These are phyloP conservation scores for Russula earlei DNA, from an alignment of 768 basidiomycete species.

Conservation along the genomic window DNA sequence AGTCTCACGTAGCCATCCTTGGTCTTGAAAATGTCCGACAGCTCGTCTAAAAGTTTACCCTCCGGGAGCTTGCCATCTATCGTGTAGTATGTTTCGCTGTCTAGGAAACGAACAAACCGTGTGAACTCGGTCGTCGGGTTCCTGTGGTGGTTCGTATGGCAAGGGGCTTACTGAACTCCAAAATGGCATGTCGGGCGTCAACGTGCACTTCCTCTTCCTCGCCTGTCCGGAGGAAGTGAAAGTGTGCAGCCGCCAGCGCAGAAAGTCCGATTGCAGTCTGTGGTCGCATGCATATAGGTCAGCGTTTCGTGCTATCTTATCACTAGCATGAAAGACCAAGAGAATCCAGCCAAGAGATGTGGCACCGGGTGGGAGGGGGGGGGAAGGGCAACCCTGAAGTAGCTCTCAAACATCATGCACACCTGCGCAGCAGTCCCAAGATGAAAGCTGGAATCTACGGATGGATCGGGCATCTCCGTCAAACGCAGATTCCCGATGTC, in stretches of 20 bases:
- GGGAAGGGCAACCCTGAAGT: too few species aligned
- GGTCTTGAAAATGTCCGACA: constrained; percentile 48
- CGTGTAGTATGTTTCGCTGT: constrained; percentile 43
- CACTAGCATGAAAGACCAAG: background rate
- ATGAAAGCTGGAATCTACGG: constrained; percentile 45
- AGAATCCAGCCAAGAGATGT: too few species aligned
- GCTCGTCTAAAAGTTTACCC: constrained; percentile 34
- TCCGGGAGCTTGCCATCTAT: constrained; percentile 31
- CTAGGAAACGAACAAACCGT: constrained; percentile 22
- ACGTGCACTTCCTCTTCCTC: constrained; percentile 40
- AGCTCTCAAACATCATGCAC: background rate
- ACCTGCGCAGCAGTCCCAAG: constrained; percentile 48
- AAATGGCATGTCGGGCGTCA: constrained; percentile 45
- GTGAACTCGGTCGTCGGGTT: background rate
- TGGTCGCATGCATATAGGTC: background rate
- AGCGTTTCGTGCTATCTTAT: background rate
- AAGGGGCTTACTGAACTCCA: constrained; percentile 40
- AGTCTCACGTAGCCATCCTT: constrained; percentile 44
- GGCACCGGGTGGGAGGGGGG: too few species aligned
- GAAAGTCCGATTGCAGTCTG: constrained; percentile 42
- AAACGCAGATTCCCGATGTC: constrained; percentile 32
- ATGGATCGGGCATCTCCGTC: constrained; percentile 32
- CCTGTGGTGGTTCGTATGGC: too few species aligned
- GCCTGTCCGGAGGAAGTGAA: constrained; percentile 39
- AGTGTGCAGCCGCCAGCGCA: constrained; percentile 42